Percentiles rank a stretch among this genome's conserved stretches.
phyloP scores from a whole-genome alignment of 1,284 basidiomycete species.

The Rugosomyces carneus region DNA sequence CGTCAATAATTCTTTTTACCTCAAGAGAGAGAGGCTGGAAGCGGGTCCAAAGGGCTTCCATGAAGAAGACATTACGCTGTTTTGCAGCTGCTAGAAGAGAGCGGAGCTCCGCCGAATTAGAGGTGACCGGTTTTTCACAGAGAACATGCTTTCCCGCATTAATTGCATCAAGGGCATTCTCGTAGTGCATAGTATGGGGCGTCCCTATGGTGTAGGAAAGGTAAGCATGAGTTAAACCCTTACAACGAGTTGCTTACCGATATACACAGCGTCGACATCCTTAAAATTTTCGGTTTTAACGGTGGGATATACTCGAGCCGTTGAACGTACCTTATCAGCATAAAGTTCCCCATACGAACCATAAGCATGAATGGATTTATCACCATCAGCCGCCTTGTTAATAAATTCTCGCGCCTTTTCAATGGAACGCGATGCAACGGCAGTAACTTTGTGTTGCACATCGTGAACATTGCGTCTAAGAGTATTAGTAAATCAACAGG shows the following conservation, averaged over 20 bases:
- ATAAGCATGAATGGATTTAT: slow-evolving; percentile 58
- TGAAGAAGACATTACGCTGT: slow-evolving; percentile 76
- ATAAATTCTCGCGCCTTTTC: slow-evolving; percentile 74
- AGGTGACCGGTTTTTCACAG: slow-evolving; percentile 79
- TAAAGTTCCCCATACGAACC: slow-evolving; percentile 78
- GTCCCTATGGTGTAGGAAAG: slow-evolving; percentile 47
- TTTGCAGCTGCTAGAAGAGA: slow-evolving; percentile 70
- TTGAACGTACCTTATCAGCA: slow-evolving; percentile 48
- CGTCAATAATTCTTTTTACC: slow-evolving; percentile 58
- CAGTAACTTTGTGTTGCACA: slow-evolving; percentile 70
- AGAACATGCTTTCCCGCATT: slow-evolving; percentile 82
- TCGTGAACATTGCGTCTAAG: slow-evolving; percentile 64
- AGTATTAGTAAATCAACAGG: background rate
- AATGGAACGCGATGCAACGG: slow-evolving; percentile 74
- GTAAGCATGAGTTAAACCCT: background rate
- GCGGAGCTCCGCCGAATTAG: slow-evolving; percentile 57
- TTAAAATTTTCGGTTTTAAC: slow-evolving; percentile 22
- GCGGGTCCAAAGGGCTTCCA: slow-evolving; percentile 84
- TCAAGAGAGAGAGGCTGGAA: slow-evolving; percentile 70
- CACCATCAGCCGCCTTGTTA: slow-evolving; percentile 40
- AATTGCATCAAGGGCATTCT: slow-evolving; percentile 72
- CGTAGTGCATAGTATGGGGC: slow-evolving; percentile 82
- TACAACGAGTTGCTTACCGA: slow-evolving; percentile 42
- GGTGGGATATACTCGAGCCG: slow-evolving; percentile 1
- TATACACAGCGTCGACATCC: slow-evolving; percentile 78